Conservation (phyloP, 495 filamentous ascomycete species). For the Lichina pygmaea region DNA sequence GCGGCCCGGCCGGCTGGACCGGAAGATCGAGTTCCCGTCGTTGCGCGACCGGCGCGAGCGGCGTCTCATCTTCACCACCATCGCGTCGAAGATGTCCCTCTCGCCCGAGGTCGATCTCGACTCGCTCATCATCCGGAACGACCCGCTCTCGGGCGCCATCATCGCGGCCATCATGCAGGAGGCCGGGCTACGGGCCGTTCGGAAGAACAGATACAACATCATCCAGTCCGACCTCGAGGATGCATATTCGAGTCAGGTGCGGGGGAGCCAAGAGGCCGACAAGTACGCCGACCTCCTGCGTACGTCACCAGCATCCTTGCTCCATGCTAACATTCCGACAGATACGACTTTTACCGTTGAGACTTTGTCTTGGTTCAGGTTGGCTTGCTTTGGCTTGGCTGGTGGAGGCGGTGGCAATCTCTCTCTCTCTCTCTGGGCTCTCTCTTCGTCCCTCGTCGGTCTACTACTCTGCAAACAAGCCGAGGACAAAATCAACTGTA, state of each 20-base stretch:
- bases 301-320: not conserved
- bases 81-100: constrained; percentile 87
- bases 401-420: no score
- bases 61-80: constrained; percentile 85
- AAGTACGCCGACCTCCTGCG: constrained; percentile 13
- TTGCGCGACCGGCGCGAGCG: constrained; percentile 80
- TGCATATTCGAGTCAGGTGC: constrained; percentile 86
- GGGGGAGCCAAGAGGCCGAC: constrained; percentile 49
- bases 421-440: no score
- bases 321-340: constrained; percentile 4
- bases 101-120: constrained; percentile 91
- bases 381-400: no score
- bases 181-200: constrained; percentile 76
- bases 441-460: no score
- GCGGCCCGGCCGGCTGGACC: constrained; percentile 79
- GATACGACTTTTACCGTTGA: constrained; percentile 25
- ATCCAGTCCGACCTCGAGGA: constrained; percentile 91
- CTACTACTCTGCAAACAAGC: no score
- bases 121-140: constrained; percentile 82
- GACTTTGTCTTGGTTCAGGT: not conserved
- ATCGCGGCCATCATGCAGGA: constrained; percentile 99
- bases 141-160: constrained; percentile 79
- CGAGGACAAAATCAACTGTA: no score
- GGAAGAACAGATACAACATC: constrained; percentile 98
- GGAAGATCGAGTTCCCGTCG: constrained; percentile 94